Percentiles rank a stretch among this genome's conserved stretches.
phyloP scores from a whole-genome alignment of 2,329 filamentous ascomycete genomes.

The Pseudocercospora macadamiae region DNA sequence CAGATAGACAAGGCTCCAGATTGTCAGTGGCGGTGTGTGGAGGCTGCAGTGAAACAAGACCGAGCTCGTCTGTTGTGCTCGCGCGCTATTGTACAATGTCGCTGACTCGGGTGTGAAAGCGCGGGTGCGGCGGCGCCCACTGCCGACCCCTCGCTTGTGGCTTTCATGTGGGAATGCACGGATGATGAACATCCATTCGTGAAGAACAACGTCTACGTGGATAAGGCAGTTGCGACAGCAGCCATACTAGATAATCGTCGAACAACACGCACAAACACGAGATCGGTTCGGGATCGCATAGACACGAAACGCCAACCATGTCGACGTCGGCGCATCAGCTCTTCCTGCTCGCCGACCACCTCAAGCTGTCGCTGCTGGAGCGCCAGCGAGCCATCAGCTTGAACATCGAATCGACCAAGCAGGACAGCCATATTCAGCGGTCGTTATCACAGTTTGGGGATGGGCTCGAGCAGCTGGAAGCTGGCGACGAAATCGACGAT shows the following conservation, averaged over 20 bases:
- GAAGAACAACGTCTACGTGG: background rate
- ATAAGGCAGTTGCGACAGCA: too few relatives aligned
- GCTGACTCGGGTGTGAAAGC: too few relatives aligned
- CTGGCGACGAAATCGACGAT: conserved; percentile 51
- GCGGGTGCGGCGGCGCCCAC: too few relatives aligned
- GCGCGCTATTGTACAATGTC: background rate
- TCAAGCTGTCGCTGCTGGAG: conserved; percentile 93
- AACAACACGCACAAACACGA: too few relatives aligned
- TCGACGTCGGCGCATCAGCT: conserved; percentile 65
- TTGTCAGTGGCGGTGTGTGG: conserved; percentile 4
- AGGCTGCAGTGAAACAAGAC: conserved; percentile 3
- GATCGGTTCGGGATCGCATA: too few relatives aligned
- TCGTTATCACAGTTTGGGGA: conserved; percentile 85
- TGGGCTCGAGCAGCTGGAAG: conserved; percentile 71
- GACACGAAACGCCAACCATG: too few relatives aligned
- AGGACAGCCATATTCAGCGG: conserved; percentile 85
- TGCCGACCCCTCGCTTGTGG: background rate
- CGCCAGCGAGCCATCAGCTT: conserved; percentile 82
- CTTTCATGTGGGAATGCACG: background rate
- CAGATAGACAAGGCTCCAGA: background rate
- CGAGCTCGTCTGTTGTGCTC: background rate
- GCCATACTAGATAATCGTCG: too few relatives aligned
- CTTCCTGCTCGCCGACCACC: conserved; percentile 90
- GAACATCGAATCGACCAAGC: conserved; percentile 74
- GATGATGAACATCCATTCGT: background rate